A percentile compares a stretch with the other conserved stretches of the same genome.
Evolutionary conservation across 2,329 filamentous ascomycete species (phyloP).

Genomic region (Cercospora citrullina): DNA sequence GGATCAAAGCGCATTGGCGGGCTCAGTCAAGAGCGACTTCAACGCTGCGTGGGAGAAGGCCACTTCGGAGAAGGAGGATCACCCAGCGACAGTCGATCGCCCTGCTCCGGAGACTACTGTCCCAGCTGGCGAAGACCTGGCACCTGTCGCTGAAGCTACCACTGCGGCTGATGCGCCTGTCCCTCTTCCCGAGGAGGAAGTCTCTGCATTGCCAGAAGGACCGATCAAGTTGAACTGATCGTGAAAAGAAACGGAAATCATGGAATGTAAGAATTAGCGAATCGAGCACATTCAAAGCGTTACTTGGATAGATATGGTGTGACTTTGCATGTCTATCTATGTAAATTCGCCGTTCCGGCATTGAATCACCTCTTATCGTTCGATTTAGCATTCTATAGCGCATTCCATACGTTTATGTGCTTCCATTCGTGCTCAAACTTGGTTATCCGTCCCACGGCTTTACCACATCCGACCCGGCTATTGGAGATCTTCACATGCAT

Average conservation of each 20-base stretch:
- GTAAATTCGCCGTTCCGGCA: neutral
- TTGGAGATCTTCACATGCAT: slow-evolving; percentile 5
- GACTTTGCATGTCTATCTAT: neutral
- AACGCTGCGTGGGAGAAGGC: slow-evolving; percentile 29
- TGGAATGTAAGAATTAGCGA: slow-evolving; percentile 1
- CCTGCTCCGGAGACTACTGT: neutral
- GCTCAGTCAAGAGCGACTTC: slow-evolving; percentile 21
- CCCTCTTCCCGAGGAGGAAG: neutral
- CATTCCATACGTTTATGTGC: neutral
- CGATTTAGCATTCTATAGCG: rapidly evolving
- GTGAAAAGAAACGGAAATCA: neutral
- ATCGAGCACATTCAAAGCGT: neutral
- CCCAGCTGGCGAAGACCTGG: neutral
- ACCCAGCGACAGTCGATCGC: neutral
- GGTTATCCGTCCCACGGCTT: neutral
- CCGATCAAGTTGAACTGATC: neutral
- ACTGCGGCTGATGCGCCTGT: neutral
- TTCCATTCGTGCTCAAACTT: neutral
- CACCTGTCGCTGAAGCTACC: neutral
- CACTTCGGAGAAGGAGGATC: slow-evolving; percentile 1
- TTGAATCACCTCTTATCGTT: neutral
- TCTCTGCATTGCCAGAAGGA: neutral
- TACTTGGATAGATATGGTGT: neutral
- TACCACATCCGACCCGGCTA: neutral
- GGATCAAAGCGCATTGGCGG: slow-evolving; percentile 14